Evolutionary conservation across 805 yeast genomes (phyloP).

Genomic region (Candida maris): DNA sequence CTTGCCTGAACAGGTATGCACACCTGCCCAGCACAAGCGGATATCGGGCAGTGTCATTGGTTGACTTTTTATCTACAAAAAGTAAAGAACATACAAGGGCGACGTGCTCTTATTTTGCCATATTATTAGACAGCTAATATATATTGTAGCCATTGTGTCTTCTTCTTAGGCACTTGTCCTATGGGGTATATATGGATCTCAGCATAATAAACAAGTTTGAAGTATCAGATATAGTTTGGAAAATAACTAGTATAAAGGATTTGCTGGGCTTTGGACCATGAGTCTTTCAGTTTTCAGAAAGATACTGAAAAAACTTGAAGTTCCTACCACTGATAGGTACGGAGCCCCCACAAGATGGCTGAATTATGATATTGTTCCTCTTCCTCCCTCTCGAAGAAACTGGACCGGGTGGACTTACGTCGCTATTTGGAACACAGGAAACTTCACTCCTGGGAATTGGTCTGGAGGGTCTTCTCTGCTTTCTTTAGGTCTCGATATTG

Average conservation of each 20-base stretch:
- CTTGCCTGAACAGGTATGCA: not conserved
- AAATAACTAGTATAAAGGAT: too few species aligned
- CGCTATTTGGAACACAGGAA: constrained; percentile 37
- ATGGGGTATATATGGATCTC: too few species aligned
- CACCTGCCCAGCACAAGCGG: not conserved
- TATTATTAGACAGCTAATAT: too few species aligned
- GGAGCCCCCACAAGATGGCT: constrained; percentile 3
- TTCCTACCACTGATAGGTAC: constrained; percentile 3
- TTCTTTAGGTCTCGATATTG: constrained; percentile 36
- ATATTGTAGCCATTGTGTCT: not conserved
- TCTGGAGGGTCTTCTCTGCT: constrained; percentile 9
- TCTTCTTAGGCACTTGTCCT: too few species aligned
- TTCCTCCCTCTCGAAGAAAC: constrained; percentile 39
- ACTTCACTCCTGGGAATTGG: constrained; percentile 9
- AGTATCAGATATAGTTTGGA: too few species aligned
- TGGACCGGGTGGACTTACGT: constrained; percentile 42
- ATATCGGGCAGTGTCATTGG: constrained; percentile 1
- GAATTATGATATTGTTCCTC: constrained; percentile 36
- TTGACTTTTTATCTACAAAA: too few species aligned
- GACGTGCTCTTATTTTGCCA: too few species aligned
- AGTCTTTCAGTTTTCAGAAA: constrained; percentile 1
- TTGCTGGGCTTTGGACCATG: not conserved
- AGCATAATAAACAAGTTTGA: too few species aligned
- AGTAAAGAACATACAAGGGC: too few species aligned
- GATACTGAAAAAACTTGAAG: constrained; percentile 3